phyloP scores from a whole-genome alignment of 768 basidiomycete species.

The Tulasnella sp. region DNA sequence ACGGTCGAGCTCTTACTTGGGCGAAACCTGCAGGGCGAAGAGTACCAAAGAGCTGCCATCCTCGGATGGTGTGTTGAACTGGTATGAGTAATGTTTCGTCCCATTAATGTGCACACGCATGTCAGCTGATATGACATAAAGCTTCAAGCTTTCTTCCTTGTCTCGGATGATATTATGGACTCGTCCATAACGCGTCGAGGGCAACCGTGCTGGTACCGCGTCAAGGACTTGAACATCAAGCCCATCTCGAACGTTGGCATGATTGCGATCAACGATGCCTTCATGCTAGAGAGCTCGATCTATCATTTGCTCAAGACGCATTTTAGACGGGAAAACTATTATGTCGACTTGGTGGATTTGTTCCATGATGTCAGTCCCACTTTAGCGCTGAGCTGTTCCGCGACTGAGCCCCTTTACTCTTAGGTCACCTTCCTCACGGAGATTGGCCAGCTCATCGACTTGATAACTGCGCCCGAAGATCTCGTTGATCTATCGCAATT shows the following conservation, averaged over 20 bases:
- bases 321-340: slow-evolving; percentile 69
- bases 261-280: slow-evolving; percentile 90
- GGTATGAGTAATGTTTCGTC: slow-evolving; percentile 36
- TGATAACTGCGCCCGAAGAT: slow-evolving; percentile 91
- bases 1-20: slow-evolving; percentile 81
- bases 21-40: slow-evolving; percentile 53
- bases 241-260: slow-evolving; percentile 39
- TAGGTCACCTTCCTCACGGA: slow-evolving; percentile 77
- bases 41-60: slow-evolving; percentile 79
- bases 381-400: neutral
- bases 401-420: neutral
- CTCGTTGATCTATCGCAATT: slow-evolving; percentile 77
- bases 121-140: slow-evolving; percentile 25
- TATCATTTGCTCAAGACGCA: slow-evolving; percentile 80
- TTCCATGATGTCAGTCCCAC: slow-evolving; percentile 61
- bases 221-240: slow-evolving; percentile 27
- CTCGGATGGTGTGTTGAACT: slow-evolving; percentile 95
- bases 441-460: slow-evolving; percentile 89
- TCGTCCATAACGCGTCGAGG: slow-evolving; percentile 81
- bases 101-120: too few relatives aligned
- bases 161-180: slow-evolving; percentile 98
- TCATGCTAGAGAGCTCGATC: slow-evolving; percentile 92
- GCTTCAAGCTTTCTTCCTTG: slow-evolving; percentile 97
- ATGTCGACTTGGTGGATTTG: slow-evolving; percentile 79
- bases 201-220: slow-evolving; percentile 89